phyloP scores from a whole-genome alignment of 2,329 filamentous ascomycete genomes.

The Phyllosticta citribraziliensis region DNA sequence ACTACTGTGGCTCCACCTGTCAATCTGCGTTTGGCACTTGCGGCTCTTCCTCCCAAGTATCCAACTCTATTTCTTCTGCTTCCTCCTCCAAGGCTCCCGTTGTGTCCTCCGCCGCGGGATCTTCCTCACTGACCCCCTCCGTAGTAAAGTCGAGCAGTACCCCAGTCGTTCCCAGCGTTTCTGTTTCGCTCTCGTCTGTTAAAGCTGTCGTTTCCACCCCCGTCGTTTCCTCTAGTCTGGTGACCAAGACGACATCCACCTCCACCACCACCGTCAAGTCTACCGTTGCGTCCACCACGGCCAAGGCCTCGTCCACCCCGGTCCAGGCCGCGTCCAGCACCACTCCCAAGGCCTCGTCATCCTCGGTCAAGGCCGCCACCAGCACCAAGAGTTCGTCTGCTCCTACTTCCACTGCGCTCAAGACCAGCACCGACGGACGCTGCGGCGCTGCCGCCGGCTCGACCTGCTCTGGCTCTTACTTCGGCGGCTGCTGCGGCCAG shows the following conservation, averaged over 20 bases:
- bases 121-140: slow-evolving; percentile 8
- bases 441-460: slow-evolving; percentile 15
- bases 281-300: background rate
- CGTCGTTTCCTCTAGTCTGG: slow-evolving; percentile 13
- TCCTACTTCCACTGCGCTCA: slow-evolving; percentile 9
- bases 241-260: slow-evolving; percentile 13
- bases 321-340: slow-evolving; percentile 19
- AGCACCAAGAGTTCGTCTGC: slow-evolving; percentile 15
- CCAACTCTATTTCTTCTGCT: background rate
- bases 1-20: slow-evolving; percentile 23
- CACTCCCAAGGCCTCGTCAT: slow-evolving; percentile 15
- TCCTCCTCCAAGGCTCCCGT: background rate
- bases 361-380: slow-evolving; percentile 15
- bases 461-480: slow-evolving; percentile 10
- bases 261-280: background rate
- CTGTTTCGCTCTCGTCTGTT: slow-evolving; percentile 10
- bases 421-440: slow-evolving; percentile 18
- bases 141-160: slow-evolving; percentile 5
- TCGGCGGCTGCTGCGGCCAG: slow-evolving; percentile 19
- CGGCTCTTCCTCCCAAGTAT: slow-evolving; percentile 9
- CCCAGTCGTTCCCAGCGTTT: background rate
- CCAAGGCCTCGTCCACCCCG: background rate
- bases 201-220: background rate
- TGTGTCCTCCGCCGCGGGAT: background rate
- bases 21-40: slow-evolving; percentile 24